Evolutionary conservation across 2,329 filamentous ascomycete genomes (phyloP).

Genomic region (Eutypella sp.): DNA sequence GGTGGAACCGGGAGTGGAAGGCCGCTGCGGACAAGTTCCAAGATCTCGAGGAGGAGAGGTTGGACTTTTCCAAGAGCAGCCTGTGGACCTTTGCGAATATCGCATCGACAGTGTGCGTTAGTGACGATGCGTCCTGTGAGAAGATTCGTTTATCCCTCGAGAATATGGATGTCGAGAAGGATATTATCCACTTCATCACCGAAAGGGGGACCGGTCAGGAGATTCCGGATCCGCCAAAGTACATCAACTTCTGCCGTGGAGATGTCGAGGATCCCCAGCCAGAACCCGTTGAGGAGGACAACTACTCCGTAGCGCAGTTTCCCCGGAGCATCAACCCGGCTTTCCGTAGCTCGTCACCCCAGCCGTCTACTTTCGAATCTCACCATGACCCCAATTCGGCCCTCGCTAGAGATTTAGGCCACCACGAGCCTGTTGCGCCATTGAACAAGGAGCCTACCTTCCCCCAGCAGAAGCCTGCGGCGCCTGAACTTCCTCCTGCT

Average conservation of each 20-base stretch:
- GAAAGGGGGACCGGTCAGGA: slow-evolving; percentile 91
- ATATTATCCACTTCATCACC: slow-evolving; percentile 83
- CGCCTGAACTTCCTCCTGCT: too few species aligned
- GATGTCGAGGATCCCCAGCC: slow-evolving; percentile 77
- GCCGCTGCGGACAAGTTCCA: slow-evolving; percentile 98
- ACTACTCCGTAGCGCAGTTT: slow-evolving; percentile 93
- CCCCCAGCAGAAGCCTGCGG: slow-evolving; percentile 47
- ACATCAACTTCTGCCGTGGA: slow-evolving; percentile 97
- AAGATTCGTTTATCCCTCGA: slow-evolving; percentile 92
- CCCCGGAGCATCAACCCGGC: slow-evolving; percentile 92
- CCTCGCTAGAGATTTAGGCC: slow-evolving; percentile 64
- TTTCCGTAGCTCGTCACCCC: slow-evolving; percentile 91
- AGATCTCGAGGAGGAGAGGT: slow-evolving; percentile 91
- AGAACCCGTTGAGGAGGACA: slow-evolving; percentile 71
- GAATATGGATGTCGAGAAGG: slow-evolving; percentile 94
- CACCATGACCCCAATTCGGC: slow-evolving; percentile 81
- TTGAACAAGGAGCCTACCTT: slow-evolving; percentile 45
- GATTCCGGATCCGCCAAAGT: slow-evolving; percentile 93
- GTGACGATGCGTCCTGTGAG: slow-evolving; percentile 93
- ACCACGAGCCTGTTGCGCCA: slow-evolving; percentile 42
- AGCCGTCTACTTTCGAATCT: slow-evolving; percentile 87
- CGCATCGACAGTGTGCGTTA: slow-evolving; percentile 93
- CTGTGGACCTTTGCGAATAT: slow-evolving; percentile 98
- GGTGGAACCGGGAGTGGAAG: slow-evolving; percentile 99
- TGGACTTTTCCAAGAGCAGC: slow-evolving; percentile 97